Evolutionary conservation across 1,139 yeast genomes (phyloP), one percentile per base, ranked within the genome.

Genomic region (Pichiaceae sp.): DNA sequence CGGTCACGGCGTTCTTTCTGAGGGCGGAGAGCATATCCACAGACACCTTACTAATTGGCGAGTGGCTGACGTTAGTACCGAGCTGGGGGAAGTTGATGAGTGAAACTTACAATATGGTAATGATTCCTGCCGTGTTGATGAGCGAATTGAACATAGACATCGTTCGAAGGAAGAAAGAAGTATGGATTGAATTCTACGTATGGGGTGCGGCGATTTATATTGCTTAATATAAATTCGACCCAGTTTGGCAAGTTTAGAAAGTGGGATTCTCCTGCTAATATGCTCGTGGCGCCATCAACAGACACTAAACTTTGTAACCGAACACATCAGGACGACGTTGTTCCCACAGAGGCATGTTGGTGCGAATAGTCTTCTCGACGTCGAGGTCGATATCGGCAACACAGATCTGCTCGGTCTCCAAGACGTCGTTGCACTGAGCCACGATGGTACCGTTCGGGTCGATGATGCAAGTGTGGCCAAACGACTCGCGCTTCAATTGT

Each of bases 381-480:
- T 61, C 68, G 28, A 70, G 53, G 48, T 85, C 87, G 33, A 91
- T 64, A 38, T 86, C 94, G 0, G 93, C 95, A 11, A 69, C 59
- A 18, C 79, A 68, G 18, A 87, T 53, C 11, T 44, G 47, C 17
- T 50, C 55, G 37, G 54, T 64, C 38, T 70, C 69, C 8, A 7
- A 14, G 3, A 63, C 54, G 44, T 75, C 79, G 4, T 68, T 57
- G 5, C 76, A 75, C 45, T 78, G 74, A 0, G 84, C 80, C 2
- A 91, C 46, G 1, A 86, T 68, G 0, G 75, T 70, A 1, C 98
- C 97, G 94, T 95, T 86, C 0, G 97, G 97, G 49, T 84, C 93
- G 17, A 89, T 73, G 8, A 89, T 75, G 47, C 89, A 63, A 0
- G 95, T 71, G 49, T 87, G 94, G 1, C 98, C 98, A 62, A 79